A percentile compares a stretch with the other conserved stretches of the same genome.
phyloP scores from a whole-genome alignment of 371 early-diverging fungal genomes.

The Mortierella sp. region DNA sequence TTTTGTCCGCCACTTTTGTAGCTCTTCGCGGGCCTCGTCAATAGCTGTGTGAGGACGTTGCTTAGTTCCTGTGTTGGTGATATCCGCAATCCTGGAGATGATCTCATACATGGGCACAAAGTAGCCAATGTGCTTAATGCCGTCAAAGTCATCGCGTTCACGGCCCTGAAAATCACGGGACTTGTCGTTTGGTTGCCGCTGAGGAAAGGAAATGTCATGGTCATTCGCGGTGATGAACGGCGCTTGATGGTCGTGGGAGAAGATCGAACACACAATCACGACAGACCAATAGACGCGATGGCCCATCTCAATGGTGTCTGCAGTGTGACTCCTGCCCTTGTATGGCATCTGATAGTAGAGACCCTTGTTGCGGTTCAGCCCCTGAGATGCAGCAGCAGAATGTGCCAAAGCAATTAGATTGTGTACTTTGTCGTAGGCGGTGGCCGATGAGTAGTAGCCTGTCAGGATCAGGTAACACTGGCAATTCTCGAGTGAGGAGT shows the following conservation, averaged over 20 bases:
- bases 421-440: constrained; percentile 46
- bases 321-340: constrained; percentile 12
- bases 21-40: constrained; percentile 34
- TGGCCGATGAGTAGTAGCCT: constrained; percentile 43
- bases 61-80: constrained; percentile 41
- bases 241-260: constrained; percentile 46
- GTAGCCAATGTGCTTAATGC: constrained; percentile 35
- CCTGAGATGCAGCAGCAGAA: constrained; percentile 27
- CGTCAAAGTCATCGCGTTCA: constrained; percentile 41
- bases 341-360: constrained; percentile 34
- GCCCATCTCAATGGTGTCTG: constrained; percentile 33
- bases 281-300: constrained; percentile 47
- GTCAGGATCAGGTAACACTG: constrained; percentile 48
- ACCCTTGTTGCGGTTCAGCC: constrained; percentile 35
- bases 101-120: constrained; percentile 53
- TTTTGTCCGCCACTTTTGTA: constrained; percentile 38
- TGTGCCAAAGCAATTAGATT: constrained; percentile 48
- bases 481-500: constrained; percentile 37
- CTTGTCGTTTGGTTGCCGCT: constrained; percentile 15
- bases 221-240: constrained; percentile 50
- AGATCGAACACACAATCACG: constrained; percentile 47
- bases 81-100: constrained; percentile 37
- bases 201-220: constrained; percentile 42
- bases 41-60: constrained; percentile 40
- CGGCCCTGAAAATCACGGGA: constrained; percentile 18